Percentiles rank a stretch among this genome's conserved stretches.
phyloP scores from a whole-genome alignment of 441 rosid species.

The Adansonia rubrostipa region DNA sequence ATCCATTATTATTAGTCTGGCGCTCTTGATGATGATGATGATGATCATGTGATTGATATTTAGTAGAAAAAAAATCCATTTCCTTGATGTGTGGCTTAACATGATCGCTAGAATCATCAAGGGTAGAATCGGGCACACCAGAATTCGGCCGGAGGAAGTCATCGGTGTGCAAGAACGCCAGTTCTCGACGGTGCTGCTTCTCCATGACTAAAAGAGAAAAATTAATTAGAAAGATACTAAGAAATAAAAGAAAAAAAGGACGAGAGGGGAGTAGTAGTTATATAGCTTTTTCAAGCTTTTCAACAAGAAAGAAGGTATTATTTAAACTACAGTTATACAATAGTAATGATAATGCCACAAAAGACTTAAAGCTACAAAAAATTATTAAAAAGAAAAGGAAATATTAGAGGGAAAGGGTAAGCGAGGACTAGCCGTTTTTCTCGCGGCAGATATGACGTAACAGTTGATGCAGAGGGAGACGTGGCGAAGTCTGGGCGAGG shows the following conservation, averaged over 20 bases:
- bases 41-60: constrained; percentile 34
- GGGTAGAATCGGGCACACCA: constrained; percentile 10
- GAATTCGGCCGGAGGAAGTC: constrained; percentile 43
- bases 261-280: constrained; percentile 30
- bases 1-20: constrained; percentile 29
- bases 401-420: constrained; percentile 18
- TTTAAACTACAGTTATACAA: neutral
- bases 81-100: constrained; percentile 54
- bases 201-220: constrained; percentile 55
- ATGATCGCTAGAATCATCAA: constrained; percentile 27
- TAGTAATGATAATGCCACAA: neutral
- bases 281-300: constrained; percentile 34
- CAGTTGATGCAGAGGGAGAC: constrained; percentile 17
- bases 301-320: constrained; percentile 3
- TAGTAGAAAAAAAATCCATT: constrained; percentile 71
- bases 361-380: too few species aligned
- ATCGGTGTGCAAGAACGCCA: constrained; percentile 55
- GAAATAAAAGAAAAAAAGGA: constrained; percentile 14
- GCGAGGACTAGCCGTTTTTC: constrained; percentile 48
- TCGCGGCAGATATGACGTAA: constrained; percentile 42
- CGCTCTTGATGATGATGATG: constrained; percentile 30
- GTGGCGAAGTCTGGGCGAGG: constrained; percentile 29
- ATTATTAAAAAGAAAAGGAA: neutral
- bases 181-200: constrained; percentile 55
- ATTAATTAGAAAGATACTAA: neutral